Evolutionary conservation across 2,329 filamentous ascomycete genomes (phyloP), one percentile per base, ranked within the genome.

Genomic region (Hirsutella minnesotensis): DNA sequence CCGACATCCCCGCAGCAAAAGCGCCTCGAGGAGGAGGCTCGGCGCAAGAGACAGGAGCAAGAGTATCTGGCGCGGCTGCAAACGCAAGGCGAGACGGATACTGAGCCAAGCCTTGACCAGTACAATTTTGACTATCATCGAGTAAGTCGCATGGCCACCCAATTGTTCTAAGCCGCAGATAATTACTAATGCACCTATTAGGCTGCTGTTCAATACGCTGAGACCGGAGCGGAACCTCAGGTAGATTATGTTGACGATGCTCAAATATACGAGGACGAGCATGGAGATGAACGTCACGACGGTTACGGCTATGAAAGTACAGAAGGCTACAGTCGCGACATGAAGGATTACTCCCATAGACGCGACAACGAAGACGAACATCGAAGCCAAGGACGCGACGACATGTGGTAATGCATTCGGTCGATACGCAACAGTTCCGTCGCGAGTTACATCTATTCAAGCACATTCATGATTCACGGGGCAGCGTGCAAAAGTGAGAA

Each of bases 1-100:
- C 86, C 86, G n/a, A 77, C 84, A 30, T 89, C 84, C 15, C 80
- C 84, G 30, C 87, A 88, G 53, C 81, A 83, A 57, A 77, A 77
- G 56, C 69, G 70, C 41, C 62, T 76, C 41, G 74, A 79, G 47
- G 73, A 78, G 43, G 73, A 75, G 50, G 64, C 69, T 40, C 61
- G 65, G 38, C 64, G 70, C 29, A 70, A 69, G 49, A 68, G 69
- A 43, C 66, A 70, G 46, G 68, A 73, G 50, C 60, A 73, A 50
- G 64, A 71, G 49, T 68, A 70, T 44, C 48, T 68, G 46, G 63
- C 68, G 39, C 67, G 69, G 47, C 68, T 70, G 46, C 60, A 67
- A 56, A 51, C 63, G 62, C 55, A 68, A 59, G 56, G 56, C 45
- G 64, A 57, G n/a, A 65, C 69, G 46, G 67, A 69, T 34, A 59